Percentiles rank a stretch among this genome's conserved stretches.
Evolutionary conservation across 2,329 filamentous ascomycete genomes (phyloP).

Genomic region (Claviceps sp.): DNA sequence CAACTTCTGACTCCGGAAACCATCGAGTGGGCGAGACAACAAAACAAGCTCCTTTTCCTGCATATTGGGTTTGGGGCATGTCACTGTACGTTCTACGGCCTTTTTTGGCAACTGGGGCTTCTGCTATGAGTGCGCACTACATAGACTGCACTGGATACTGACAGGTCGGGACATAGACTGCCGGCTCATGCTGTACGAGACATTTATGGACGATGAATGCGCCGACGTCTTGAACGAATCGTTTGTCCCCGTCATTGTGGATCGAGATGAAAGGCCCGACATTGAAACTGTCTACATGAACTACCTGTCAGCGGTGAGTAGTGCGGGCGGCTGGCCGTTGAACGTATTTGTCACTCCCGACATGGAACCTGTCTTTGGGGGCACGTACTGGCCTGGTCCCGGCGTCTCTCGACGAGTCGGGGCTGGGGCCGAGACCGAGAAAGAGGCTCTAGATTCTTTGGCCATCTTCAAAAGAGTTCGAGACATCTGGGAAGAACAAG

Average conservation of each 20-base stretch:
- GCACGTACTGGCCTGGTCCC: constrained; percentile 88
- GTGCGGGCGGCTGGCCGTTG: constrained; percentile 82
- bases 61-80: constrained; percentile 93
- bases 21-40: constrained; percentile 59
- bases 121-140: neutral
- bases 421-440: constrained; percentile 29
- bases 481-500: constrained; percentile 68
- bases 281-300: constrained; percentile 97
- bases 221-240: constrained; percentile 70
- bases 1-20: constrained; percentile 74
- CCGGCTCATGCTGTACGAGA: constrained; percentile 86
- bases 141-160: constrained; percentile 8
- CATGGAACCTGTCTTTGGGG: constrained; percentile 86
- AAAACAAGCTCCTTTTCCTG: constrained; percentile 83
- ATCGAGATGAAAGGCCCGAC: constrained; percentile 87
- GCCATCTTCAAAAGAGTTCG: constrained; percentile 69
- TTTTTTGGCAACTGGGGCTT: neutral
- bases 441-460: constrained; percentile 64
- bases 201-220: constrained; percentile 72
- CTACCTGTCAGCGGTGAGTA: constrained; percentile 87
- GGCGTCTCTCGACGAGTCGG: constrained; percentile 32
- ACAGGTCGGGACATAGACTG: constrained; percentile 39
- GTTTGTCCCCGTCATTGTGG: constrained; percentile 86
- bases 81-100: constrained; percentile 54
- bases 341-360: constrained; percentile 95